These are phyloP conservation scores for Phenoliferia sp. DNA, from an alignment of 1,284 basidiomycete genomes.

Conservation along the genomic window DNA sequence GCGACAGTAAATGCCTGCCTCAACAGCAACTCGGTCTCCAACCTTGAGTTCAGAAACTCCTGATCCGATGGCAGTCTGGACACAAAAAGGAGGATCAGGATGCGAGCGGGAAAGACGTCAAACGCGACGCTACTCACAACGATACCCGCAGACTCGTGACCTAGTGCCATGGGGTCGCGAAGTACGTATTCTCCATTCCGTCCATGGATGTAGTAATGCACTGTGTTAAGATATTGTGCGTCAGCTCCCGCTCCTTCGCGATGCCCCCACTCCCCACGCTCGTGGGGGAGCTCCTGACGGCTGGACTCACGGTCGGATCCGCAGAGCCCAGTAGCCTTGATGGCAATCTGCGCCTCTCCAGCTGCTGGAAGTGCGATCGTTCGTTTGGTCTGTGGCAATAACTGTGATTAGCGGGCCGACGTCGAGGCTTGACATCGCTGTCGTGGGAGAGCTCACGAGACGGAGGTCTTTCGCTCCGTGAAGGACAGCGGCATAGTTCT, in stretches of 20 bases:
- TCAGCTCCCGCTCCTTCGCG: background rate
- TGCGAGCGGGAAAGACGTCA: background rate
- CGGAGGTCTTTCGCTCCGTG: slow-evolving; percentile 49
- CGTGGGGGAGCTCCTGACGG: too few species aligned
- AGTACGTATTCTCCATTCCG: slow-evolving; percentile 11
- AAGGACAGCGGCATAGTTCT: slow-evolving; percentile 39
- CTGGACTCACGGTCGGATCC: slow-evolving; percentile 72
- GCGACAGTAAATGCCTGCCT: slow-evolving; percentile 84
- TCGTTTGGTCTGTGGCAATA: slow-evolving; percentile 54
- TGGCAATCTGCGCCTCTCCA: slow-evolving; percentile 64
- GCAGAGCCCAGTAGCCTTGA: slow-evolving; percentile 82
- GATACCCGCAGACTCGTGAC: slow-evolving; percentile 84
- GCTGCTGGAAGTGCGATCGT: slow-evolving; percentile 60
- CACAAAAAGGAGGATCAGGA: background rate
- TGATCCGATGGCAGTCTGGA: slow-evolving; percentile 50
- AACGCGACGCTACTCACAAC: slow-evolving; percentile 42
- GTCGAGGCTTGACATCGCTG: background rate
- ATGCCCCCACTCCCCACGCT: too few species aligned
- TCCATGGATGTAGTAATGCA: slow-evolving; percentile 80
- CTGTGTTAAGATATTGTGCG: too few species aligned
- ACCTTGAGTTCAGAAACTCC: slow-evolving; percentile 61
- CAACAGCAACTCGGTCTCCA: slow-evolving; percentile 88
- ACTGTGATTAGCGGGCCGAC: background rate
- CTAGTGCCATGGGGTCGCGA: slow-evolving; percentile 66
- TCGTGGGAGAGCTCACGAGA: slow-evolving; percentile 41